These are phyloP conservation scores for Sophora flavescens DNA, from an alignment of 306 rosid genomes.

Conservation along the genomic window DNA sequence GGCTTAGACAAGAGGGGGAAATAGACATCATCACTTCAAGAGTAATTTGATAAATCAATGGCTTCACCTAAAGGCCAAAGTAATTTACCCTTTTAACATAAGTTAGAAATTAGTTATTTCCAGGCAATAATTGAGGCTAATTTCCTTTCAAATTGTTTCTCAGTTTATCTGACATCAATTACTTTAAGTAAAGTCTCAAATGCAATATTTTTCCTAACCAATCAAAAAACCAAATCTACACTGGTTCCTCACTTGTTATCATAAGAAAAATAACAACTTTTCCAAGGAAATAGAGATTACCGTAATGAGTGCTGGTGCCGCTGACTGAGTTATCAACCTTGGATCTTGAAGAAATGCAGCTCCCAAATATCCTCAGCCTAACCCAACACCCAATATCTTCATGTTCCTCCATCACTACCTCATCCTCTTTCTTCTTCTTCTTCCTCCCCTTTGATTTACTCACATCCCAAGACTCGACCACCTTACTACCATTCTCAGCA, in stretches of 20 bases:
- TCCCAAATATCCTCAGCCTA: constrained; percentile 75
- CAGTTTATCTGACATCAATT: constrained; percentile 14
- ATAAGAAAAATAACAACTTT: constrained; percentile 4
- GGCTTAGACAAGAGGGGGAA: not conserved
- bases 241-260: not conserved
- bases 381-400: constrained; percentile 84
- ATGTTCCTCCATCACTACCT: constrained; percentile 53
- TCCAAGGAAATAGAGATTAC: constrained; percentile 56
- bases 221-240: constrained; percentile 18
- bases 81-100: constrained; percentile 16
- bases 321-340: constrained; percentile 91
- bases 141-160: constrained; percentile 25
- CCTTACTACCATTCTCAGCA: constrained; percentile 80
- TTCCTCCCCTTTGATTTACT: constrained; percentile 70
- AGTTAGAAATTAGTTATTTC: constrained; percentile 27
- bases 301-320: constrained; percentile 84
- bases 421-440: constrained; percentile 65
- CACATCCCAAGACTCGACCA: constrained; percentile 77
- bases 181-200: not conserved
- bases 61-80: not conserved
- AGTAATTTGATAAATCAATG: constrained; percentile 26
- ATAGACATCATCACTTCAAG: constrained; percentile 6
- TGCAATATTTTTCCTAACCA: constrained; percentile 10
- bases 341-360: constrained; percentile 99
- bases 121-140: not conserved